phyloP scores from a whole-genome alignment of 164 flowering plant genomes.

The Berberis vulgaris region DNA sequence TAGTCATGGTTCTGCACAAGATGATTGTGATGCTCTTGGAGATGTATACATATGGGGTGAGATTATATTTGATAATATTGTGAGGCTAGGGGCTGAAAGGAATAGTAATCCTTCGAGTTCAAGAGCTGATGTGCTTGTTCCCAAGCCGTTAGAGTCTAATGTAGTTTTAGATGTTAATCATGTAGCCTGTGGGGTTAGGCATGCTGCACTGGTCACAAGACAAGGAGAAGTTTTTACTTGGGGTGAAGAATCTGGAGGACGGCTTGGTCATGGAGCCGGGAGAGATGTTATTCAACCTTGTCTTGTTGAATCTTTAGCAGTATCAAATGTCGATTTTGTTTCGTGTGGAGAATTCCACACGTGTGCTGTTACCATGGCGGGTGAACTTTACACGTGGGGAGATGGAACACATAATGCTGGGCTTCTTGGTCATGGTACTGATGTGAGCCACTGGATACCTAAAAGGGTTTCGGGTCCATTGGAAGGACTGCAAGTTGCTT shows the following conservation, averaged over 20 bases:
- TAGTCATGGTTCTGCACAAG: conserved; percentile 34
- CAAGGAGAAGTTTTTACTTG: conserved; percentile 36
- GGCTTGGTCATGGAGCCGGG: conserved; percentile 34
- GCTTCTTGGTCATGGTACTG: conserved; percentile 31
- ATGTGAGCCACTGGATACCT: conserved; percentile 33
- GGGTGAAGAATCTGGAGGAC: conserved; percentile 39
- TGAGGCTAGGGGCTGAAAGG: conserved; percentile 16
- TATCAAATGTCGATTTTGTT: conserved; percentile 24
- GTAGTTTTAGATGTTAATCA: conserved; percentile 29
- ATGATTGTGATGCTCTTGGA: conserved; percentile 35
- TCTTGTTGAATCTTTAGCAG: conserved; percentile 26
- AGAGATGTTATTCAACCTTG: conserved; percentile 30
- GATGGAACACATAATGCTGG: conserved; percentile 34
- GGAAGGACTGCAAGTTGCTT: conserved; percentile 32
- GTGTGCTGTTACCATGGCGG: conserved; percentile 32
- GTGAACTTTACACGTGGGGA: conserved; percentile 35
- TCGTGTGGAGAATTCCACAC: conserved; percentile 35
- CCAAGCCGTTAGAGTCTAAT: conserved; percentile 29
- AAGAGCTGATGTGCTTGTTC: conserved; percentile 26
- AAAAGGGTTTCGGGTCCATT: conserved; percentile 31
- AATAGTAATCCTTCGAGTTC: conserved; percentile 10
- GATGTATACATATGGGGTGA: conserved; percentile 36
- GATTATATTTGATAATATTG: conserved; percentile 19
- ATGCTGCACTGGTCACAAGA: conserved; percentile 30
- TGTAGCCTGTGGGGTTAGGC: conserved; percentile 29